phyloP scores from a whole-genome alignment of 805 yeast species.

The Teunomyces stri region DNA sequence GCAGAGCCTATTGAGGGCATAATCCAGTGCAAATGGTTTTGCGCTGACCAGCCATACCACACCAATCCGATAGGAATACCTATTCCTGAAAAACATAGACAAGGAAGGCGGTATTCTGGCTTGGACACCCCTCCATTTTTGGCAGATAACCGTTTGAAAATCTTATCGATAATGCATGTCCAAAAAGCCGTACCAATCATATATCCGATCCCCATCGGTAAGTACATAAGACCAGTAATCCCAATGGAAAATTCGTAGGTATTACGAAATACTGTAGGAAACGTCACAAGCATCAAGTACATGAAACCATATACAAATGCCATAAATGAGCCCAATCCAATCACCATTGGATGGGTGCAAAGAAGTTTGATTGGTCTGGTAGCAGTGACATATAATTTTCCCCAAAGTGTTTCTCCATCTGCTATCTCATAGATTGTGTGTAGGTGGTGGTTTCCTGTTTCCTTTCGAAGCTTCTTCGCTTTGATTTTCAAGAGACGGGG shows the following conservation, averaged over 20 bases:
- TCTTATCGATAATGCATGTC: slow-evolving; percentile 25
- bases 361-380: slow-evolving; percentile 33
- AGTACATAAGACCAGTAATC: slow-evolving; percentile 35
- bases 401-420: slow-evolving; percentile 22
- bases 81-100: slow-evolving; percentile 31
- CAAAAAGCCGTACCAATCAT: slow-evolving; percentile 29
- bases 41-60: slow-evolving; percentile 43
- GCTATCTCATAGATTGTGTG: slow-evolving; percentile 40
- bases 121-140: slow-evolving; percentile 32
- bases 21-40: slow-evolving; percentile 36
- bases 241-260: slow-evolving; percentile 33
- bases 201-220: slow-evolving; percentile 40
- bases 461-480: slow-evolving; percentile 27
- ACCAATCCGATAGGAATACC: slow-evolving; percentile 36
- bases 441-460: slow-evolving; percentile 34
- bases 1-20: slow-evolving; percentile 37
- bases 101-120: slow-evolving; percentile 39
- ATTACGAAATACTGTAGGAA: slow-evolving; percentile 30
- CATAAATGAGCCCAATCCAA: slow-evolving; percentile 41
- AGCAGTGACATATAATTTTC: slow-evolving; percentile 23
- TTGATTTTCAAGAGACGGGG: slow-evolving; percentile 30
- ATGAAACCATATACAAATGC: slow-evolving; percentile 42
- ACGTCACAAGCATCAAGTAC: slow-evolving; percentile 40
- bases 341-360: slow-evolving; percentile 35
- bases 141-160: slow-evolving; percentile 22